Base-by-base conservation (phyloP, 2,329 filamentous ascomycete genomes). In the Colletotrichum caudatum region DNA sequence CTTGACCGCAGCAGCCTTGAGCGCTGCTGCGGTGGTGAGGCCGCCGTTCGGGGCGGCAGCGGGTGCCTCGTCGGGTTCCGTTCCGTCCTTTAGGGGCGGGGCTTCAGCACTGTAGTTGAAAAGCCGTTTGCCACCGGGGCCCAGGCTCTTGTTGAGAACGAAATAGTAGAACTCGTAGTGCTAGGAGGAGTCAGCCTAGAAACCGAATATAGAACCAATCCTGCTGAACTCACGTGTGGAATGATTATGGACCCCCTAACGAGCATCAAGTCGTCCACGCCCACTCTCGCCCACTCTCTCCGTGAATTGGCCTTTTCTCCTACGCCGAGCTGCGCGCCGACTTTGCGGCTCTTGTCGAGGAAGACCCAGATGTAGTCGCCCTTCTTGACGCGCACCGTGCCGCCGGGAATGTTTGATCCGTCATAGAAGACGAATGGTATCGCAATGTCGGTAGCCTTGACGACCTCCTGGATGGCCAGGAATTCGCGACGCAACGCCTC, bases 111-210 rank as follows among this genome's bases (percentile, higher is more conserved):
- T 85, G 80, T 95, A 97, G 77, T 94, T 88, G 80, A 99, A 98
- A 12, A 99, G 84, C 7, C 89, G 84, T 26, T 84, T 85, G 63
- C 93, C 92, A 48, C 90, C 90, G n/a, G 93, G 91, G 2, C 93
- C 93, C 2, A 89, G 81, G 35, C 90, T 93, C 77, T 92, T 94
- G 81, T 98, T 98, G 80, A 97, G 92, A 79, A 98, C 91, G 82
- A 99, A 98, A 83, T 95, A 96, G 81, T 98, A 96, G 80, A 99
- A 94, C 75, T 98, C 95, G 79, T 97, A 98, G 81, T 99, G 96
- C 94, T 98, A 78, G 58, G 64, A 66, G 39, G 67, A 33, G 74
- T 78, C 71, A 80, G 75, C 60, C 62, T 48, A 37, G 12, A 39
- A 26, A 58, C 50, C 58, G 37, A 68, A 69, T 63, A 72, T 23